Percentiles rank a stretch among this genome's conserved stretches.
Conservation (phyloP, 305 asterid genomes). For the Rubia balearica region DNA sequence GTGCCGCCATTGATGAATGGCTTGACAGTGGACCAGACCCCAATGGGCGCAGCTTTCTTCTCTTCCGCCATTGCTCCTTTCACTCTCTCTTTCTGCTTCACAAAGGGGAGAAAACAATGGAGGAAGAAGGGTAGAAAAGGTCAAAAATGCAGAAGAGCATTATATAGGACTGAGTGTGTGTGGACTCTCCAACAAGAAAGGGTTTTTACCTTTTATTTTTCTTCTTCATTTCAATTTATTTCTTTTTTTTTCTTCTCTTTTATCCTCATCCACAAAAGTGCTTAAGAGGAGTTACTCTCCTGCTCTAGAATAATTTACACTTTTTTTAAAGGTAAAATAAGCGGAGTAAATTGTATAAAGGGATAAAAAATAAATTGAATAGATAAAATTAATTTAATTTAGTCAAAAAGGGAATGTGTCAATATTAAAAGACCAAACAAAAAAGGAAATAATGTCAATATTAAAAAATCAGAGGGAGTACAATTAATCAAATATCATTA, state of each 20-base stretch:
- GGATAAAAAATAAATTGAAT: no score
- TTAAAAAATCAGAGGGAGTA: no score
- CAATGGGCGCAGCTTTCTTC: slow-evolving; percentile 38
- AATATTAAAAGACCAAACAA: no score
- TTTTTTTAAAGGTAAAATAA: no score
- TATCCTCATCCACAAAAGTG: no score
- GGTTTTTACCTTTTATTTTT: not conserved
- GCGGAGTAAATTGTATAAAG: no score
- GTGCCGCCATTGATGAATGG: slow-evolving; percentile 86
- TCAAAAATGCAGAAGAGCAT: not conserved
- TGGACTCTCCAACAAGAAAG: not conserved
- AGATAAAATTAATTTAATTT: no score
- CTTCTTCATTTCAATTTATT: not conserved
- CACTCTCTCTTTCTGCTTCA: slow-evolving; percentile 19
- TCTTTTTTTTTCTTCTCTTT: not conserved
- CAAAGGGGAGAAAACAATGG: slow-evolving; percentile 15
- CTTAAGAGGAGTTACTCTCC: no score
- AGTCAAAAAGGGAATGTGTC: no score
- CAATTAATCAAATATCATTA: no score
- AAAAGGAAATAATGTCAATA: no score
- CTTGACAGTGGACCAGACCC: slow-evolving; percentile 75
- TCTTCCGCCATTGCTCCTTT: slow-evolving; percentile 45
- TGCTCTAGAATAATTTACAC: no score
- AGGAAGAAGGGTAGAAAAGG: not conserved
- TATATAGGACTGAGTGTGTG: slow-evolving; percentile 4